A percentile compares a stretch with the other conserved stretches of the same genome.
Conservation (phyloP, 192 early-diverging fungal species). For the Coemansia sp. region DNA sequence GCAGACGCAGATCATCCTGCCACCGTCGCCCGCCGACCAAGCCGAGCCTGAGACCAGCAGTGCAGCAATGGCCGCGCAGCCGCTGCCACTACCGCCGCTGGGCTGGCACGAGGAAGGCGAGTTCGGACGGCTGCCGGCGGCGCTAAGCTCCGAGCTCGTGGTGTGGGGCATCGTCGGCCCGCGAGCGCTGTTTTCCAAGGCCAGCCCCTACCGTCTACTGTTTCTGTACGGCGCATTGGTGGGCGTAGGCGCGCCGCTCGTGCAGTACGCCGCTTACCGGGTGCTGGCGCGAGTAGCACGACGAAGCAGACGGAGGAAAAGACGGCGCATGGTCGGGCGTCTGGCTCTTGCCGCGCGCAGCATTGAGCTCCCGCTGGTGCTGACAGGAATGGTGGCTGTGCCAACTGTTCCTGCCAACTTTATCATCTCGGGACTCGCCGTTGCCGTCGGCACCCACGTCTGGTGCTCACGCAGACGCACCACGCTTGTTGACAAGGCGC, state of each 20-base stretch:
- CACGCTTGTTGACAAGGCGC: constrained; percentile 41
- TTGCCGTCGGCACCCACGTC: constrained; percentile 33
- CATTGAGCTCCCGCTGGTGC: constrained; percentile 38
- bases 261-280: constrained; percentile 10
- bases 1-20: not conserved
- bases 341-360: constrained; percentile 11
- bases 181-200: constrained; percentile 27
- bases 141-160: constrained; percentile 49
- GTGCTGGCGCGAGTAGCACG: constrained; percentile 1
- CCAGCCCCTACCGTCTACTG: constrained; percentile 44
- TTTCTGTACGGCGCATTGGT: constrained; percentile 42
- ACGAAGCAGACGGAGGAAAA: not conserved
- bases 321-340: not conserved
- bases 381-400: constrained; percentile 54
- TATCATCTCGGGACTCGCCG: constrained; percentile 34
- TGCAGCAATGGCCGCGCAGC: not conserved
- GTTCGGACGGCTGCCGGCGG: constrained; percentile 44
- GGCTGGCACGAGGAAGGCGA: constrained; percentile 53
- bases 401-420: constrained; percentile 50
- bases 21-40: constrained; percentile 6
- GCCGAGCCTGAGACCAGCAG: constrained; percentile 4
- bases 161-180: constrained; percentile 55
- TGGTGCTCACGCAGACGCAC: constrained; percentile 19
- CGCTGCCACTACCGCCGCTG: constrained; percentile 4
- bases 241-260: constrained; percentile 26